phyloP scores from a whole-genome alignment of 1,284 basidiomycete genomes.

The Fomitopsis palustris region DNA sequence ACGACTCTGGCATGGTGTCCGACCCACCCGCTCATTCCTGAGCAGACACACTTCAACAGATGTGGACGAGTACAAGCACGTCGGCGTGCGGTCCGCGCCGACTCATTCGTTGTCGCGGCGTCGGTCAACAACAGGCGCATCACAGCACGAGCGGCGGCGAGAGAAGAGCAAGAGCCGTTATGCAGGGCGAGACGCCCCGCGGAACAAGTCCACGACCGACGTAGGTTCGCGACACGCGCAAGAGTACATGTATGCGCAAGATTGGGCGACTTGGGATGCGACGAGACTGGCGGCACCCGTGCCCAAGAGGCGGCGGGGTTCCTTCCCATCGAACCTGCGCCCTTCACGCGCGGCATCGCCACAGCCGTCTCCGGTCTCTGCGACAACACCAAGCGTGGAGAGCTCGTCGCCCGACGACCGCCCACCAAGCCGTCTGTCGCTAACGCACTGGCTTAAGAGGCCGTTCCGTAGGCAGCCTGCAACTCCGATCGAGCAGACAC shows the following conservation, averaged over 20 bases:
- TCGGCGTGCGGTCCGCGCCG: conserved; percentile 31
- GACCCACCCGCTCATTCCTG: conserved; percentile 36
- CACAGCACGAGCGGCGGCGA: conserved; percentile 10
- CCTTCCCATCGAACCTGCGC: conserved; percentile 13
- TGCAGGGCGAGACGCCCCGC: conserved; percentile 10
- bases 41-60: conserved; percentile 15
- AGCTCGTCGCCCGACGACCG: conserved; percentile 21
- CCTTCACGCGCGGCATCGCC: conserved; percentile 16
- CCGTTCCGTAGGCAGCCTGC: conserved; percentile 13
- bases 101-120: conserved; percentile 16
- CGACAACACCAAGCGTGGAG: conserved; percentile 17
- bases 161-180: conserved; percentile 22
- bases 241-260: conserved; percentile 13
- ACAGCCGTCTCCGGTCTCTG: conserved; percentile 18
- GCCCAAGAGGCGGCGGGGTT: conserved; percentile 13
- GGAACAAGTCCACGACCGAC: conserved; percentile 25
- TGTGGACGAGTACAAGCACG: conserved; percentile 22
- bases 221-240: conserved; percentile 7
- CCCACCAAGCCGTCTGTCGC: conserved; percentile 21
- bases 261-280: conserved; percentile 14
- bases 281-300: background rate
- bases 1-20: conserved; percentile 42
- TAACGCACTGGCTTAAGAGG: conserved; percentile 13
- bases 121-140: conserved; percentile 13
- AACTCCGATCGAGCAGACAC: conserved; percentile 12